Base-by-base conservation (phyloP, 192 early-diverging fungal species). In the Rhizophlyctis rosea region DNA sequence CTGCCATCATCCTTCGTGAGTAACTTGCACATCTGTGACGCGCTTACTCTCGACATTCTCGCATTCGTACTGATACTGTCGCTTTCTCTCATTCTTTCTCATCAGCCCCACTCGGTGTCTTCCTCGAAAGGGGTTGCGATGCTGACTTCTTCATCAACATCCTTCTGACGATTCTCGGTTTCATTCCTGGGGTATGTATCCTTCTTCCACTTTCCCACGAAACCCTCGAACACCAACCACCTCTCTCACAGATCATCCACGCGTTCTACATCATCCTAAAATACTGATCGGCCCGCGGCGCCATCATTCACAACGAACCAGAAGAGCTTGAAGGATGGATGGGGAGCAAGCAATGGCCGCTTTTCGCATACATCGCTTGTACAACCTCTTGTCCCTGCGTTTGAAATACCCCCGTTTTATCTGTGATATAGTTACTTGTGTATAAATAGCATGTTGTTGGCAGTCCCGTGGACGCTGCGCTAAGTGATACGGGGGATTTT, bases 161-260 rank as follows among this genome's bases (percentile, higher is more conserved):
- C 62, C 28, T 74, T 7, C 75, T 91, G 73, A 90, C 88, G 0
- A 59, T 81, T 54, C 75, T 91, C 30, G 87, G 87, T 24, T 86
- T 62, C 57, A 74, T 91, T 30, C 89, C 89, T 2, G 89, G 89
- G 67, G 76, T 89, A n/a, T n/a, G n/a, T 44, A 71, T 87, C 32
- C 87, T 88, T 57, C 13, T 7, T 52, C 25, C 50, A 21, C 24
- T 52, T 24, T 52, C 13, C 24, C 50, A 52, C 7, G 50, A 52
- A n/a, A n/a, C n/a, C n/a, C n/a, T n/a, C n/a, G n/a, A n/a, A n/a
- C n/a, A n/a, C n/a, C n/a, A n/a, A n/a, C n/a, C n/a, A n/a, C n/a
- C n/a, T n/a, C n/a, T n/a, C n/a, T n/a, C n/a, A n/a, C n/a, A n/a
- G n/a, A n/a, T n/a, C n/a, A n/a, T 27, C 27, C 27, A 18, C n/a